phyloP scores from a whole-genome alignment of 116 monocot species.

The Zostera marina region DNA sequence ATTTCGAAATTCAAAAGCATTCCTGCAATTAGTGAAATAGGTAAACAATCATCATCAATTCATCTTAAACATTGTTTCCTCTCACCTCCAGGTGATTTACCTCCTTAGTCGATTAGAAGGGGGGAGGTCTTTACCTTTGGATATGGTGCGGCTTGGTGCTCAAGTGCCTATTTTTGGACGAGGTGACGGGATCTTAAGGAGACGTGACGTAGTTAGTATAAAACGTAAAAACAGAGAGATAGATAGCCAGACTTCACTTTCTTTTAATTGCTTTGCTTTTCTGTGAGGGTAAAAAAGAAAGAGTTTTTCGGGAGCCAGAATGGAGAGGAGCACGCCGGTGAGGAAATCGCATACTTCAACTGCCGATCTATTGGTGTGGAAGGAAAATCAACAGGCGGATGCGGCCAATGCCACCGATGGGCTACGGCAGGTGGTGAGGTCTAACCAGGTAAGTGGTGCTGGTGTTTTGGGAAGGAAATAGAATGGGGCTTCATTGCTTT shows the following conservation, averaged over 20 bases:
- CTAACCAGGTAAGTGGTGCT: slow-evolving; percentile 2
- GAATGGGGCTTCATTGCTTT: background rate
- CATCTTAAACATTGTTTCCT: too few species aligned
- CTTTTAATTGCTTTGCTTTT: background rate
- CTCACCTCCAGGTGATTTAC: too few species aligned
- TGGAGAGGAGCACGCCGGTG: slow-evolving; percentile 37
- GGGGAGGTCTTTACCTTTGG: too few species aligned
- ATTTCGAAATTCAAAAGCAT: too few species aligned
- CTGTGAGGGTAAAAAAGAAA: background rate
- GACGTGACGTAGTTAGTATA: background rate
- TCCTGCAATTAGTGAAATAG: too few species aligned
- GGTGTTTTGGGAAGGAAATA: background rate
- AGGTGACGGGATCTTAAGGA: slow-evolving; percentile 2
- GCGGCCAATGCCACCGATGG: slow-evolving; percentile 10
- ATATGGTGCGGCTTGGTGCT: too few species aligned
- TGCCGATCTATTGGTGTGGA: slow-evolving; percentile 69
- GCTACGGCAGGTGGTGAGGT: slow-evolving; percentile 3
- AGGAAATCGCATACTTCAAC: slow-evolving; percentile 58
- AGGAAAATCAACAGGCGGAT: slow-evolving; percentile 26
- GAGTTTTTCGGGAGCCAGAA: background rate
- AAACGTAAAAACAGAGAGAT: background rate
- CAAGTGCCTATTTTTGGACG: too few species aligned
- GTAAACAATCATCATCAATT: too few species aligned
- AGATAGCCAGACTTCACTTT: too few species aligned
- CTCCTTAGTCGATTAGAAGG: too few species aligned